phyloP scores from a whole-genome alignment of 2,329 filamentous ascomycete genomes.

The Geoglossum cookeanum region DNA sequence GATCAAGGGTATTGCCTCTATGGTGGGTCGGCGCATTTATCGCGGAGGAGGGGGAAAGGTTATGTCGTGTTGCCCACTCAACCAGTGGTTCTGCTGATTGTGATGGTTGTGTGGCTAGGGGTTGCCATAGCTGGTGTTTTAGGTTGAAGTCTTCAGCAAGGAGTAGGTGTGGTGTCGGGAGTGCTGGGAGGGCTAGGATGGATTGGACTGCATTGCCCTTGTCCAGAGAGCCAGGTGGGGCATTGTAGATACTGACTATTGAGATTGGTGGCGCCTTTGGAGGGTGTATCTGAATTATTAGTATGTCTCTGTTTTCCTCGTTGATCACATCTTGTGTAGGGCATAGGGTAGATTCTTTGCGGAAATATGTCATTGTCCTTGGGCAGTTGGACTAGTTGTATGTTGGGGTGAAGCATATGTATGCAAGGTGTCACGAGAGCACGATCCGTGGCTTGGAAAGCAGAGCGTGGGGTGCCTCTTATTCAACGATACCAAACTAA shows the following conservation, averaged over 20 bases:
- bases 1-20: background rate
- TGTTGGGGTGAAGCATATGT: background rate
- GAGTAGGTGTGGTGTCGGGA: background rate
- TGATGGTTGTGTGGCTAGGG: background rate
- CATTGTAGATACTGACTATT: background rate
- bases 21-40: background rate
- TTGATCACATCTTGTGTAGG: background rate
- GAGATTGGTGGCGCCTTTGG: background rate
- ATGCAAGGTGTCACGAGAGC: too few species aligned
- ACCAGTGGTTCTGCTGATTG: background rate
- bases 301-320: background rate
- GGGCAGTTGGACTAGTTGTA: background rate
- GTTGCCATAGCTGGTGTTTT: background rate
- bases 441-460: too few species aligned
- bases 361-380: background rate
- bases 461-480: too few species aligned
- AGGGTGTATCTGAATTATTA: background rate
- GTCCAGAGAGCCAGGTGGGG: background rate
- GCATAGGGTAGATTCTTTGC: background rate
- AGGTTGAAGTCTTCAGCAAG: background rate
- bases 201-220: background rate
- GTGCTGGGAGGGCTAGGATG: background rate
- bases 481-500: too few species aligned
- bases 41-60: background rate
- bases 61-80: background rate